Evolutionary conservation across 2,329 filamentous ascomycete species (phyloP).

Genomic region (Exophiala xenobiotica): DNA sequence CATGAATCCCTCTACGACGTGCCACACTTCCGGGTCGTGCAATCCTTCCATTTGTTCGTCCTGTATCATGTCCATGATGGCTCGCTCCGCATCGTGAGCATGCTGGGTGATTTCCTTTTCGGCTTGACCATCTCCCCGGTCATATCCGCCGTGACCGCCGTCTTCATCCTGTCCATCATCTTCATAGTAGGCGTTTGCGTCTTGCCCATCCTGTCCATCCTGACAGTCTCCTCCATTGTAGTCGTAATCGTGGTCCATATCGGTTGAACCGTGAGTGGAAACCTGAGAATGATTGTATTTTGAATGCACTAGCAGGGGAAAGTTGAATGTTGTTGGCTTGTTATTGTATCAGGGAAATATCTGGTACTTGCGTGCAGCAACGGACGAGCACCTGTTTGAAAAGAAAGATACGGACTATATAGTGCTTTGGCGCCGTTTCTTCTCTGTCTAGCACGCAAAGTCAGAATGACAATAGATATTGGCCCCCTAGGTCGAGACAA

Average conservation of each 20-base stretch:
- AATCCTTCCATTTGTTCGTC: not conserved
- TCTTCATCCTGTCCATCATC: not conserved
- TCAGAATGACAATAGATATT: too few relatives aligned
- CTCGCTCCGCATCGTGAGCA: not conserved
- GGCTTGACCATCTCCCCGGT: not conserved
- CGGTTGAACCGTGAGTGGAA: too few relatives aligned
- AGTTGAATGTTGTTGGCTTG: too few relatives aligned
- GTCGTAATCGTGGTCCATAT: not conserved
- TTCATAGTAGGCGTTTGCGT: not conserved
- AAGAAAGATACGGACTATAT: too few relatives aligned
- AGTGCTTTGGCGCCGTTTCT: too few relatives aligned
- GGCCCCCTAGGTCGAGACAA: too few relatives aligned
- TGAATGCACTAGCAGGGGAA: too few relatives aligned
- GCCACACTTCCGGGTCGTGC: not conserved
- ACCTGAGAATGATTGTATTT: too few relatives aligned
- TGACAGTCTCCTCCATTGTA: not conserved
- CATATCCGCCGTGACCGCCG: not conserved
- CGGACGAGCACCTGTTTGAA: too few relatives aligned
- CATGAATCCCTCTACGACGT: constrained; percentile 1
- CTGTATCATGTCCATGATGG: not conserved
- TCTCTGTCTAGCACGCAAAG: too few relatives aligned
- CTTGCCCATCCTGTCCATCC: not conserved
- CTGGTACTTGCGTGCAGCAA: too few relatives aligned
- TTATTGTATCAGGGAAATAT: too few relatives aligned
- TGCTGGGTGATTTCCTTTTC: not conserved